Base-by-base conservation (phyloP, 768 basidiomycete species). In the Lactarius hatsudake region DNA sequence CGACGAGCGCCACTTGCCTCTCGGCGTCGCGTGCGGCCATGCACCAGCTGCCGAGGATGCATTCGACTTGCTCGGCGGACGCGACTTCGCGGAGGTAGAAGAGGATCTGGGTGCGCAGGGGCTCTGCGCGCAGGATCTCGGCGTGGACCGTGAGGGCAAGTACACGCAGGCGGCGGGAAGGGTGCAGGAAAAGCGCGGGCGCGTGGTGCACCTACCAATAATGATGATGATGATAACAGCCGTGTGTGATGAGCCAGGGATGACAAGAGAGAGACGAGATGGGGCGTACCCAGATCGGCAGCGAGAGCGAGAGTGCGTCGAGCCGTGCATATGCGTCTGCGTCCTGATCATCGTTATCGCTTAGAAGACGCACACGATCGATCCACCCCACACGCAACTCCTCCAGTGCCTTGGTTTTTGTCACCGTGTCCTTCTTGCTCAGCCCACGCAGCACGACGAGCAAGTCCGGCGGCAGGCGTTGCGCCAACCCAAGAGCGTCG, bases 221-320 rank as follows among this genome's bases (percentile, higher is more conserved):
- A 17, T 9, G 8, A 9, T 9, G 7, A 34, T 34, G 9, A 30
- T n/a, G 9, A 34, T 34, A 34, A 34, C 34, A 34, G 34, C 9
- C 34, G 34, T 34, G 55, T 13, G 55, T 56, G 28, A 62, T 3
- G 13, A 48, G 20, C 18, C n/a, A 17, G 12, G 2, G 10, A 18
- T 2, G 23, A 26, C 5, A 12, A 23, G 51, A 26, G 10, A 55
- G 54, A 32, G 0, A 32, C 5, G 23, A 9, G 43, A 17, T 26
- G 6, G 59, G 32, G 82, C 93, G 72, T 75, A 96, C 95, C 96
- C 96, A 98, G 64, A 96, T 94, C 4, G 94, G 94, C 38, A 96
- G 72, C 81, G 88, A 90, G 63, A 87, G 81, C 28, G 84, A 81
- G 71, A 84, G 70, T 20, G 77, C 73, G 15, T 80, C 72, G 12